A percentile compares a stretch with the other conserved stretches of the same genome.
Evolutionary conservation across 2,329 filamentous ascomycete species (phyloP).

Genomic region (Ceratocystis papillata): DNA sequence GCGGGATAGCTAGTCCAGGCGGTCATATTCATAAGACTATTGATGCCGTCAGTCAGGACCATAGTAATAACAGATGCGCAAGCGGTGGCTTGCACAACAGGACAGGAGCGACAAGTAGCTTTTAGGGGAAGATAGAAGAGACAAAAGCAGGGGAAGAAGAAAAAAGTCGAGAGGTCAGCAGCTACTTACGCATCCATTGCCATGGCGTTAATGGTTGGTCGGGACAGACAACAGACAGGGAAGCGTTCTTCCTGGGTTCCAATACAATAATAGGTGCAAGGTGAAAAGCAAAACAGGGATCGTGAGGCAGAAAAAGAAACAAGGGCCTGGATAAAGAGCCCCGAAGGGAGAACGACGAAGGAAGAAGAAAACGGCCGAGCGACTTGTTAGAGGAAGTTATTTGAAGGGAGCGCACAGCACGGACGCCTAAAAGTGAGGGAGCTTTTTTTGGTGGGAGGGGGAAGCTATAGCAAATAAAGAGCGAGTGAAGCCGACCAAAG

Average conservation of each 20-base stretch:
- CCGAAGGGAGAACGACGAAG: not conserved
- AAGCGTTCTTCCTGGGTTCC: not conserved
- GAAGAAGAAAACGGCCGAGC: constrained; percentile 9
- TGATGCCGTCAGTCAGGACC: constrained; percentile 22
- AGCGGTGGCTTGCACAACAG: not conserved
- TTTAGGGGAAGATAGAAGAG: not conserved
- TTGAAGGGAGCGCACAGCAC: constrained; percentile 3
- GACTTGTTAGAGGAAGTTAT: not conserved
- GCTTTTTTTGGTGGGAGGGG: not conserved
- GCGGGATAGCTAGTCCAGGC: constrained; percentile 40
- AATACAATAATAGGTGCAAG: constrained; percentile 12
- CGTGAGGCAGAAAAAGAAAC: constrained; percentile 14
- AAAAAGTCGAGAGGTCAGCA: not conserved
- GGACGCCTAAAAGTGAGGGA: not conserved
- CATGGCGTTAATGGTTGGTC: not conserved
- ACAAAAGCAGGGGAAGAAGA: not conserved
- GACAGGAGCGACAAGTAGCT: too few relatives aligned
- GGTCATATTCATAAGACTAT: constrained; percentile 44
- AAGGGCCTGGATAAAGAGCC: not conserved
- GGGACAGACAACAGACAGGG: not conserved
- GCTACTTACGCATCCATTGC: constrained; percentile 13
- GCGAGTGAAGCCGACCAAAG: not conserved
- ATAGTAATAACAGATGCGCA: not conserved
- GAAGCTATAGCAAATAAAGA: not conserved
- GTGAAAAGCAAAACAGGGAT: constrained; percentile 5